These are phyloP conservation scores for Solanum phureja DNA, from an alignment of 257 asterid genomes.

Conservation along the genomic window DNA sequence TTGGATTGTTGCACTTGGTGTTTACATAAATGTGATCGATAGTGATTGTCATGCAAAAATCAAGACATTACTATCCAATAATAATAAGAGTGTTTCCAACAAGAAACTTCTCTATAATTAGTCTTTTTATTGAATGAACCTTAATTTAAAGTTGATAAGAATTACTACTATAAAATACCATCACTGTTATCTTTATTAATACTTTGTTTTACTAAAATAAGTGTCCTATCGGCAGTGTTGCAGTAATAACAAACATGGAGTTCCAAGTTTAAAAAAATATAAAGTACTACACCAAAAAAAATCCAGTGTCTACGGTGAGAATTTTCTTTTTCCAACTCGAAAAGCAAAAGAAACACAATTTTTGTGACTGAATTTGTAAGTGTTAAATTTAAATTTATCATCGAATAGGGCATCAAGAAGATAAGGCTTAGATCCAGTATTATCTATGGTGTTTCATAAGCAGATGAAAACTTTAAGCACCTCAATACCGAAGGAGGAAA, in stretches of 20 bases:
- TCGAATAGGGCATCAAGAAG: no score
- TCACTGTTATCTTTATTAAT: not conserved
- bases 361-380: not conserved
- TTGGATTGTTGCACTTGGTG: not conserved
- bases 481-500: not conserved
- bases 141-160: not conserved
- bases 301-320: not conserved
- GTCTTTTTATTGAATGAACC: no score
- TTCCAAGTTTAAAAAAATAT: not conserved
- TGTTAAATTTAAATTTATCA: no score
- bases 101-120: not conserved
- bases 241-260: not conserved
- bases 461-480: not conserved
- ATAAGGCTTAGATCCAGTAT: not conserved
- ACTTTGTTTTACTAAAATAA: not conserved
- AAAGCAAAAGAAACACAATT: not conserved
- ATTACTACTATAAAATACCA: not conserved
- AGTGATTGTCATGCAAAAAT: not conserved
- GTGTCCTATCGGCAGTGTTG: not conserved
- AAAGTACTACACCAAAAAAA: not conserved
- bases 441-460: not conserved
- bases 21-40: not conserved
- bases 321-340: not conserved
- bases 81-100: not conserved
- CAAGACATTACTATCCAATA: not conserved